These are phyloP conservation scores for Marasmius oreades DNA, from an alignment of 1,284 basidiomycete genomes.

Conservation along the genomic window DNA sequence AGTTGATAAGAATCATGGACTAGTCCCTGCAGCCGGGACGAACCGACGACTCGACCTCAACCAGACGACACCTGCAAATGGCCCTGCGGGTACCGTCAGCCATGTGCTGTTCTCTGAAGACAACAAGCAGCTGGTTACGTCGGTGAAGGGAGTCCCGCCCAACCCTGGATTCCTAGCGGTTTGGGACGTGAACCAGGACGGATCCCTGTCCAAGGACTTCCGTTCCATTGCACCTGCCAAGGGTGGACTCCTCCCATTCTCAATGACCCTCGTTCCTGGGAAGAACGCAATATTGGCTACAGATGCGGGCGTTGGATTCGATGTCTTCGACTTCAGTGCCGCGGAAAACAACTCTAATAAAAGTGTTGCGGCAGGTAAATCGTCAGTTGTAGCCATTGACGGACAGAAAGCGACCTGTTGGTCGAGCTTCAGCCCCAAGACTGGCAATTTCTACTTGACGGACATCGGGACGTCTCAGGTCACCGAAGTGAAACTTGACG, in stretches of 20 bases:
- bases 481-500: not conserved
- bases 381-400: not conserved
- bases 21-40: constrained; percentile 34
- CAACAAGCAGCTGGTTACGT: constrained; percentile 27
- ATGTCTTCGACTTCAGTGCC: constrained; percentile 29
- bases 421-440: not conserved
- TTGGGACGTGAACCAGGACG: constrained; percentile 26
- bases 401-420: not conserved
- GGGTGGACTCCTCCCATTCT: constrained; percentile 28
- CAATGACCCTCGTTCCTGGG: constrained; percentile 27
- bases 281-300: constrained; percentile 29
- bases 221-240: constrained; percentile 17
- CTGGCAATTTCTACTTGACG: constrained; percentile 4
- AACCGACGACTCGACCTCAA: constrained; percentile 38
- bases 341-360: too few species aligned
- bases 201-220: constrained; percentile 28
- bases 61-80: constrained; percentile 33
- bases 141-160: constrained; percentile 30
- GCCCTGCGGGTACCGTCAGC: constrained; percentile 25
- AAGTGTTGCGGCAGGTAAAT: not conserved
- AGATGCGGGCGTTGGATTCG: constrained; percentile 30
- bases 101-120: constrained; percentile 32
- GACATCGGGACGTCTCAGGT: not conserved
- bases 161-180: constrained; percentile 30
- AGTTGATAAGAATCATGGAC: constrained; percentile 36